A percentile compares a stretch with the other conserved stretches of the same genome.
Conservation (phyloP, 2,329 filamentous ascomycete species). For the Epichloe elymi region DNA sequence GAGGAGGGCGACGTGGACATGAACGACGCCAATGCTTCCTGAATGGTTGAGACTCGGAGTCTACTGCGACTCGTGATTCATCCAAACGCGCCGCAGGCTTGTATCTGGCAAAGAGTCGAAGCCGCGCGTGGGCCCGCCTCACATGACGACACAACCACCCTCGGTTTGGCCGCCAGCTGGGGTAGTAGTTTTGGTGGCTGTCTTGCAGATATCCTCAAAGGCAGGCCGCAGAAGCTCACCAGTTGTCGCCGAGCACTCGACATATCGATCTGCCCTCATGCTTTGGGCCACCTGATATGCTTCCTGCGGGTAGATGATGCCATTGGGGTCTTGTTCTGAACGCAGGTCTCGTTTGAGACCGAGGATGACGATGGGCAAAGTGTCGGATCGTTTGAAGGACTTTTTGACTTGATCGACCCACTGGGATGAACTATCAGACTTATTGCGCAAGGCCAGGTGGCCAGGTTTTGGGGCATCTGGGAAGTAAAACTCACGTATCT, state of each 20-base stretch:
- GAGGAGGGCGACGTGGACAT: conserved; percentile 24
- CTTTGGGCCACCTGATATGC: conserved; percentile 42
- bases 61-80: neutral
- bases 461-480: neutral
- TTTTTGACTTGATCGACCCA: conserved; percentile 43
- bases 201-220: conserved; percentile 48
- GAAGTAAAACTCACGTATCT: conserved; percentile 30
- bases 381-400: conserved; percentile 32
- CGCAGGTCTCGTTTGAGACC: conserved; percentile 49
- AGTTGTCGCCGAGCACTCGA: conserved; percentile 49
- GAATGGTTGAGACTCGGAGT: conserved; percentile 5
- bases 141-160: conserved; percentile 40
- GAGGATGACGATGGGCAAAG: conserved; percentile 40
- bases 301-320: conserved; percentile 48
- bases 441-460: conserved; percentile 2
- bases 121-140: conserved; percentile 10
- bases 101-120: neutral
- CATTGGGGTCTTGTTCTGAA: conserved; percentile 44
- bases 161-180: conserved; percentile 38
- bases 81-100: neutral
- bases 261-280: conserved; percentile 48
- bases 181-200: conserved; percentile 35
- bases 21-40: conserved; percentile 20
- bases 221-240: conserved; percentile 44
- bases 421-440: conserved; percentile 20